A percentile compares a stretch with the other conserved stretches of the same genome.
phyloP scores from a whole-genome alignment of 1,139 yeast genomes.

The Lodderomyces theae region DNA sequence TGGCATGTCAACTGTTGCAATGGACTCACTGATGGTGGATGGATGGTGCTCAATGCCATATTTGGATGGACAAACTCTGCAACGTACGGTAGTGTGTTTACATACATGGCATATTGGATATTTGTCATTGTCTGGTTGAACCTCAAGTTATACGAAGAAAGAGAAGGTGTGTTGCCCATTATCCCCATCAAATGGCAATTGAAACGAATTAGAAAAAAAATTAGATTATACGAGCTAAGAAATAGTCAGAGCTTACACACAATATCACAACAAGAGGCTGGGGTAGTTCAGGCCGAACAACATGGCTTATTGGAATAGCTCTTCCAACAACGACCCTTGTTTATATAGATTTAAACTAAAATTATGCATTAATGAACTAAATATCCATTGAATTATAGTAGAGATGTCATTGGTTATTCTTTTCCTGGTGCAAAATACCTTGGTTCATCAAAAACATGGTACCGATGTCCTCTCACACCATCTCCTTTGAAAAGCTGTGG shows the following conservation, averaged over 20 bases:
- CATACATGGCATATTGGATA: slow-evolving; percentile 77
- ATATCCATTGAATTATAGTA: too few relatives aligned
- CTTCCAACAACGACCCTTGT: neutral
- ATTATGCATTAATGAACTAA: slow-evolving; percentile 2
- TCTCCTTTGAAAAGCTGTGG: slow-evolving; percentile 86
- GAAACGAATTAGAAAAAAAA: slow-evolving; percentile 52
- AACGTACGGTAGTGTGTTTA: slow-evolving; percentile 83
- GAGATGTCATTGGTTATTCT: too few relatives aligned
- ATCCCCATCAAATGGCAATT: slow-evolving; percentile 62
- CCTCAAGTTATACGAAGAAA: slow-evolving; percentile 56
- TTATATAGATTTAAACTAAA: slow-evolving; percentile 1
- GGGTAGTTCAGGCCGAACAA: slow-evolving; percentile 9
- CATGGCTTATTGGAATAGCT: slow-evolving; percentile 12
- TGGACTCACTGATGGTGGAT: slow-evolving; percentile 85
- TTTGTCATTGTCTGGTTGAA: slow-evolving; percentile 54
- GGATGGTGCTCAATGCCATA: slow-evolving; percentile 90
- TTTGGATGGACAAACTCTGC: slow-evolving; percentile 97
- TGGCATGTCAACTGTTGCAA: slow-evolving; percentile 99
- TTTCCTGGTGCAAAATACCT: slow-evolving; percentile 62
- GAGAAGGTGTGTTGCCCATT: slow-evolving; percentile 56
- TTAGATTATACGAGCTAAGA: slow-evolving; percentile 23
- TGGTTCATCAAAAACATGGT: slow-evolving; percentile 91
- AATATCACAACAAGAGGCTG: slow-evolving; percentile 5
- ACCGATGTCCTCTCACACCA: slow-evolving; percentile 90
- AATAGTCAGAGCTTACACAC: slow-evolving; percentile 10